A percentile compares a stretch with the other conserved stretches of the same genome.
These are phyloP conservation scores for Recurvomyces mirabilis DNA, from an alignment of 495 filamentous ascomycete genomes.

Conservation along the genomic window DNA sequence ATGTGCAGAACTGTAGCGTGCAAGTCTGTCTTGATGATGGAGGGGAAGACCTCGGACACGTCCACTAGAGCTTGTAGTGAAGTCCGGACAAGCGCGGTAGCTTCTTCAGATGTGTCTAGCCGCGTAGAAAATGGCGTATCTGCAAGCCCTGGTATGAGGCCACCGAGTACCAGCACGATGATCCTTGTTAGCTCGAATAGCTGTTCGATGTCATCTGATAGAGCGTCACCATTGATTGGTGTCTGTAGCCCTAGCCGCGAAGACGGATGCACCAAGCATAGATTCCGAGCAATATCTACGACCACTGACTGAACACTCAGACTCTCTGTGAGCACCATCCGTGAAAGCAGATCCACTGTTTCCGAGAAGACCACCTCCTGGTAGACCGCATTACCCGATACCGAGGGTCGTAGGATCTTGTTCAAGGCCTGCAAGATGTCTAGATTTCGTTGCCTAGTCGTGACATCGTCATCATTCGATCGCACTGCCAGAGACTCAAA, in stretches of 20 bases:
- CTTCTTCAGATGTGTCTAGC: conserved; percentile 67
- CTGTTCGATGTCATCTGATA: conserved; percentile 95
- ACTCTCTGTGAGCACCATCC: conserved; percentile 83
- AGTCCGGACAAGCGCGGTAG: conserved; percentile 63
- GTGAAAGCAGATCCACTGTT: conserved; percentile 88
- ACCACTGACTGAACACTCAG: conserved; percentile 84
- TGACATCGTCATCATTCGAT: conserved; percentile 55
- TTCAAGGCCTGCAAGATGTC: conserved; percentile 85
- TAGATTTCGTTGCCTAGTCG: conserved; percentile 67
- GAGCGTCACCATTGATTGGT: conserved; percentile 44
- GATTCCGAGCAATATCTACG: conserved; percentile 78
- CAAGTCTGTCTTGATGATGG: conserved; percentile 90
- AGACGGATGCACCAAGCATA: conserved; percentile 83
- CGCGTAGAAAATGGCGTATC: conserved; percentile 49
- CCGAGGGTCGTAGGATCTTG: conserved; percentile 88
- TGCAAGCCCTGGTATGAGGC: conserved; percentile 73
- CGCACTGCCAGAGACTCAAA: conserved; percentile 88
- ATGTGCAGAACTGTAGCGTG: conserved; percentile 96
- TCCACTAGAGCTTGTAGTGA: conserved; percentile 82
- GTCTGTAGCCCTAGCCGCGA: conserved; percentile 52
- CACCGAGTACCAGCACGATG: conserved; percentile 83
- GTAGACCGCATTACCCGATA: conserved; percentile 92
- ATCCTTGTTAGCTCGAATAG: conserved; percentile 92
- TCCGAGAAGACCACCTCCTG: conserved; percentile 92
- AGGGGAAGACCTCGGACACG: conserved; percentile 86